Evolutionary conservation across 2,329 filamentous ascomycete genomes (phyloP).

Genomic region (Magnaporthales sp.): DNA sequence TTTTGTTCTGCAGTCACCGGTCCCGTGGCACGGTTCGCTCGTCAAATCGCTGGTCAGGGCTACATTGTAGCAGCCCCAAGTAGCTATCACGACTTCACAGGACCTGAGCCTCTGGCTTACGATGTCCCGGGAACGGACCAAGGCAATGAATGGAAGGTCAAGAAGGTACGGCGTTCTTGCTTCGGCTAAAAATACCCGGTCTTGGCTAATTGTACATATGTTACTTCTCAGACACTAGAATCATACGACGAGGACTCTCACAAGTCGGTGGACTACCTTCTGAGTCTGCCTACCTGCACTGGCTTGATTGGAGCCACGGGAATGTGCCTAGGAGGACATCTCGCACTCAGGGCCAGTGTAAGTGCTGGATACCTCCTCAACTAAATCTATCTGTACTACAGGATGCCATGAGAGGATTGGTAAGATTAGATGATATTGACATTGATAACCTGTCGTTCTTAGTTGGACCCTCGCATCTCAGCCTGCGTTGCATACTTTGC

Average conservation of each 20-base stretch:
- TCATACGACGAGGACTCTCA: constrained; percentile 79
- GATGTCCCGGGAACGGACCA: constrained; percentile 80
- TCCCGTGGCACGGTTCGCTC: constrained; percentile 79
- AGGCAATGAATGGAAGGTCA: constrained; percentile 80
- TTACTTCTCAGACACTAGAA: constrained; percentile 52
- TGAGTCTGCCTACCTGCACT: constrained; percentile 68
- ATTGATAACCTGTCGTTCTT: neutral
- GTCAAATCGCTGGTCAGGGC: constrained; percentile 85
- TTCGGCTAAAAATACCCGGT: neutral
- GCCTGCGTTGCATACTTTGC: constrained; percentile 85
- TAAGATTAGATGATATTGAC: neutral
- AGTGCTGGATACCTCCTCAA: constrained; percentile 13
- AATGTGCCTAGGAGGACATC: constrained; percentile 91
- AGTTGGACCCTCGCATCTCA: constrained; percentile 66
- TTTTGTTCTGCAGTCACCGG: constrained; percentile 61
- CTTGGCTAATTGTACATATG: neutral
- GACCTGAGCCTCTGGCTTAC: constrained; percentile 75
- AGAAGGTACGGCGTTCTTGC: constrained; percentile 45
- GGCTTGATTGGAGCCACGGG: constrained; percentile 72
- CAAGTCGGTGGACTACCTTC: constrained; percentile 59
- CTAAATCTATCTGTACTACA: neutral
- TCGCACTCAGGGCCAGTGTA: constrained; percentile 55
- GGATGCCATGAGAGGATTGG: neutral
- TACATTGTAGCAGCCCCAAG: constrained; percentile 90
- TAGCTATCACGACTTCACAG: constrained; percentile 88